Evolutionary conservation across 768 basidiomycete genomes (phyloP).

Genomic region (Saitozyma podzolica): DNA sequence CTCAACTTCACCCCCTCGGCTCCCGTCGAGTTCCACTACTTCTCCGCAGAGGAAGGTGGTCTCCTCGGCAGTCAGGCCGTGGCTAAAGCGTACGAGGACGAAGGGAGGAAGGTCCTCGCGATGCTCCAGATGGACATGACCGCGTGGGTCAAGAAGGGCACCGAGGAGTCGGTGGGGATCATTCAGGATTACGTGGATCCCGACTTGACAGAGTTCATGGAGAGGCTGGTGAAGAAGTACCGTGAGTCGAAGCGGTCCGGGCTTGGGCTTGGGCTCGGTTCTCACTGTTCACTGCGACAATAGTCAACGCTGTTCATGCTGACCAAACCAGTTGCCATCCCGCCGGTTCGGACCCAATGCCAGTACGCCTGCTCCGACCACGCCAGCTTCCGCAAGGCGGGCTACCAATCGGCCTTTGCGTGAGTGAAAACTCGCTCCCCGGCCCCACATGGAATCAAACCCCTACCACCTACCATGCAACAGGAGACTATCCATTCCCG

Average conservation of each 20-base stretch:
- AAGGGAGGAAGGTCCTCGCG: slow-evolving; percentile 67
- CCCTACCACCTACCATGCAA: not conserved
- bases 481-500: not conserved
- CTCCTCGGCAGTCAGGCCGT: slow-evolving; percentile 79
- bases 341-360: slow-evolving; percentile 83
- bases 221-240: slow-evolving; percentile 71
- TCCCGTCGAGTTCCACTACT: slow-evolving; percentile 55
- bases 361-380: slow-evolving; percentile 92
- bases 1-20: slow-evolving; percentile 48
- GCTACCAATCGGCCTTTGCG: slow-evolving; percentile 74
- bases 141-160: slow-evolving; percentile 79
- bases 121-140: slow-evolving; percentile 73
- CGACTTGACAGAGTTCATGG: slow-evolving; percentile 73
- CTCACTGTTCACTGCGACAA: not conserved
- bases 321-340: slow-evolving; percentile 62
- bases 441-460: no score
- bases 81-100: slow-evolving; percentile 69
- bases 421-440: slow-evolving; percentile 15
- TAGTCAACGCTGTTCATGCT: not conserved
- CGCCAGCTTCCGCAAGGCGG: slow-evolving; percentile 58
- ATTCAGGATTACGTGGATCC: slow-evolving; percentile 80
- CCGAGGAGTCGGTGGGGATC: slow-evolving; percentile 67
- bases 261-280: not conserved
- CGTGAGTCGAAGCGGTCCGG: slow-evolving; percentile 40
- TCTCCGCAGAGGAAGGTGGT: slow-evolving; percentile 55